These are phyloP conservation scores for Aspergillus latus DNA, from an alignment of 2,329 filamentous ascomycete species.

Conservation along the genomic window DNA sequence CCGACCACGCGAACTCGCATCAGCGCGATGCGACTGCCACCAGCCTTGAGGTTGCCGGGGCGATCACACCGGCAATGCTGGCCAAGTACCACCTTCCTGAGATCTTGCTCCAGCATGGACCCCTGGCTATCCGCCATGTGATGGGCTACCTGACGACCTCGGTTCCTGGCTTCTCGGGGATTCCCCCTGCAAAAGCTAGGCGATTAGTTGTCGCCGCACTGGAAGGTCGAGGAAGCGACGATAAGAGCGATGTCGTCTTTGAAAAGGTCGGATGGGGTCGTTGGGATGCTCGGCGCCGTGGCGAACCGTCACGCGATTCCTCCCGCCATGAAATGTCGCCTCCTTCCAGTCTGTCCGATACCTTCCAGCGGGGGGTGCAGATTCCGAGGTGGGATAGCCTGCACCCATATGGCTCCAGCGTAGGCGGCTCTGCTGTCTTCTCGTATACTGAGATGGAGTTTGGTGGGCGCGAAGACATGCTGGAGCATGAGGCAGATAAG, in stretches of 20 bases:
- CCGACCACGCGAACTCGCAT: constrained; percentile 52
- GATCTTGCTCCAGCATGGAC: constrained; percentile 85
- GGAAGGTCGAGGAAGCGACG: constrained; percentile 69
- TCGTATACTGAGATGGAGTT: constrained; percentile 67
- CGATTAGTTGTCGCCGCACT: constrained; percentile 88
- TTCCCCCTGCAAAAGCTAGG: constrained; percentile 84
- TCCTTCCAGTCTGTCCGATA: constrained; percentile 52
- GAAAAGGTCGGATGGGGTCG: constrained; percentile 97
- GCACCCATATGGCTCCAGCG: constrained; percentile 59
- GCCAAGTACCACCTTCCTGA: constrained; percentile 87
- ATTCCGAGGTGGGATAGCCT: constrained; percentile 43
- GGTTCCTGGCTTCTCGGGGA: constrained; percentile 86
- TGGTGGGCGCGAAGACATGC: constrained; percentile 61
- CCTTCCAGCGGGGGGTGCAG: constrained; percentile 48
- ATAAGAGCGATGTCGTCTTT: constrained; percentile 60
- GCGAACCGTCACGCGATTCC: constrained; percentile 50
- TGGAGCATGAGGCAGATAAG: constrained; percentile 85
- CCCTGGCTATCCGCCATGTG: constrained; percentile 89
- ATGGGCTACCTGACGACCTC: constrained; percentile 92
- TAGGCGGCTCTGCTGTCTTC: constrained; percentile 71
- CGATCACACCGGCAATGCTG: constrained; percentile 81
- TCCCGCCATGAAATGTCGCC: constrained; percentile 44
- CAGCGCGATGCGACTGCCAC: constrained; percentile 49
- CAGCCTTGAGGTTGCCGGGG: constrained; percentile 69
- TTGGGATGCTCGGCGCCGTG: constrained; percentile 81